Percentiles rank a stretch among this genome's conserved stretches.
These are phyloP conservation scores for Solanum bukasovii DNA, from an alignment of 257 asterid genomes.

Conservation along the genomic window DNA sequence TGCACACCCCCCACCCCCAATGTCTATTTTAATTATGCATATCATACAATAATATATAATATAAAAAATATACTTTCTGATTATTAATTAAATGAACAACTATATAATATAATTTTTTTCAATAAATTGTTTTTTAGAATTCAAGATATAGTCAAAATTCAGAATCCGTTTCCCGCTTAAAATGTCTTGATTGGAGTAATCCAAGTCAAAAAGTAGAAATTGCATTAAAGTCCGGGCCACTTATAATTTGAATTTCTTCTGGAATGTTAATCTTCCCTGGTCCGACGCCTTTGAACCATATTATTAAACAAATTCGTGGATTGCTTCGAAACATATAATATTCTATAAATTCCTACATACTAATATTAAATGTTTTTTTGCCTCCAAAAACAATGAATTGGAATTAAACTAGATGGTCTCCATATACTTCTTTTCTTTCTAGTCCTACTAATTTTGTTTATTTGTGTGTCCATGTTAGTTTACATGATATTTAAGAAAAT, in stretches of 20 bases:
- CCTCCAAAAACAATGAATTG: not conserved
- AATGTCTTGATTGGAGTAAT: not conserved
- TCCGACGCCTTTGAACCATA: not conserved
- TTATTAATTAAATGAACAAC: no score
- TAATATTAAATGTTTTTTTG: not conserved
- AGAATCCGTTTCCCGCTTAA: not conserved
- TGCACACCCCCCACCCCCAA: not conserved
- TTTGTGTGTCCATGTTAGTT: not conserved
- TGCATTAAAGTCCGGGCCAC: not conserved
- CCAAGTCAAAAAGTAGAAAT: not conserved
- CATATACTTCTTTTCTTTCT: not conserved
- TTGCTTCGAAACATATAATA: not conserved
- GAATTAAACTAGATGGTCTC: not conserved
- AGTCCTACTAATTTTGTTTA: not conserved
- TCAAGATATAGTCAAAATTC: not conserved
- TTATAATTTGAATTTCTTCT: not conserved
- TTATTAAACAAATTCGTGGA: not conserved
- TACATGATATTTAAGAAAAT: not conserved
- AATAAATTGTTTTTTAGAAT: not conserved
- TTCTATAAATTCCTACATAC: not conserved
- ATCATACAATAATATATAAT: not conserved
- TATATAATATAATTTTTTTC: no score
- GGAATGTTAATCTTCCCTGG: not conserved
- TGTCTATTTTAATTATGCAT: not conserved
- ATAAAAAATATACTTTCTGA: not conserved